A percentile compares a stretch with the other conserved stretches of the same genome.
phyloP scores from a whole-genome alignment of 129 eudicot species.

The Flaveria brownii region DNA sequence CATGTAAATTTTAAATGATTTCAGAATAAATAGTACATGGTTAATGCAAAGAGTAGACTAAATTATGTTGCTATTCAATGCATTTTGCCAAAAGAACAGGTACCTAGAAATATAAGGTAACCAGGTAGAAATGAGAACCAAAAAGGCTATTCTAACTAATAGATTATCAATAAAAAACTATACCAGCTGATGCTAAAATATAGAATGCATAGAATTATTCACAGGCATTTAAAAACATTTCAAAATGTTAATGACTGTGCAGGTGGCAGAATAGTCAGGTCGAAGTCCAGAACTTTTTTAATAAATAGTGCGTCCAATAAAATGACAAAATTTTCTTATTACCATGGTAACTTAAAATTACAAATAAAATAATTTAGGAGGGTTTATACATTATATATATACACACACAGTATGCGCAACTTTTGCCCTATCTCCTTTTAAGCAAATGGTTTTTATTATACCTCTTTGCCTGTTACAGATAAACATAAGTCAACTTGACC shows the following conservation, averaged over 20 bases:
- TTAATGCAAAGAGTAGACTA: background rate
- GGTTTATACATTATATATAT: slow-evolving; percentile 5
- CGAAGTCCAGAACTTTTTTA: background rate
- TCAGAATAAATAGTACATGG: background rate
- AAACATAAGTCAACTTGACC: background rate
- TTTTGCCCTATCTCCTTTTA: background rate
- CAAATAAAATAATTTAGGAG: background rate
- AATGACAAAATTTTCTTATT: background rate
- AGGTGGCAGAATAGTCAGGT: slow-evolving; percentile 2
- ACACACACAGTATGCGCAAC: background rate
- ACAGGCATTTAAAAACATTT: background rate
- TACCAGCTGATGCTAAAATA: background rate
- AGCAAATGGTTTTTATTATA: background rate
- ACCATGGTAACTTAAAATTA: background rate
- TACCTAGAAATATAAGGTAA: background rate
- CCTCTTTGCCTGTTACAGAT: background rate
- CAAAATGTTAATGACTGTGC: background rate
- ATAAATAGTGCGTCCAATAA: slow-evolving; percentile 4
- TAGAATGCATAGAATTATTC: background rate
- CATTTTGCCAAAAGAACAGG: background rate
- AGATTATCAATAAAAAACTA: background rate
- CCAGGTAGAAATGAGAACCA: background rate
- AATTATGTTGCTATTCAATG: background rate
- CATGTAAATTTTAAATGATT: background rate
- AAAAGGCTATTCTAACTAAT: background rate